phyloP scores from a whole-genome alignment of 192 early-diverging fungal genomes.

The Cetraspora pellucida region DNA sequence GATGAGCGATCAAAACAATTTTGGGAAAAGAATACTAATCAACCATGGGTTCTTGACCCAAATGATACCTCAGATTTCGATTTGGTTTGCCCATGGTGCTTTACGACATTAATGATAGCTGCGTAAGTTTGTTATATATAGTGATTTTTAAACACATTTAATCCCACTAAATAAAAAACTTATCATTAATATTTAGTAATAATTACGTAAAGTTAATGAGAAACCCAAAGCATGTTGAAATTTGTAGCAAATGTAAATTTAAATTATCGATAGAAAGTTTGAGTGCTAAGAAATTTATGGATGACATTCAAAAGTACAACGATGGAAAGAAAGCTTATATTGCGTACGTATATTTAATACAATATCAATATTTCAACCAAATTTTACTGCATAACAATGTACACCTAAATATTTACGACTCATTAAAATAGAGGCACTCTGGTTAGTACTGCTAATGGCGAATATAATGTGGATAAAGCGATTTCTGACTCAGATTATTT shows the following conservation, averaged over 20 bases:
- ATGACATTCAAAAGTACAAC: constrained; percentile 22
- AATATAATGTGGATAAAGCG: not conserved
- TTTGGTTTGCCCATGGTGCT: constrained; percentile 22
- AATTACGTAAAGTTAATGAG: constrained; percentile 17
- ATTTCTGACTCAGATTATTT: not conserved
- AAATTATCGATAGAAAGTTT: not conserved
- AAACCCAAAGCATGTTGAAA: not conserved
- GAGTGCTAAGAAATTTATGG: constrained; percentile 20
- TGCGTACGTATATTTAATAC: not conserved
- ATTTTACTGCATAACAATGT: not conserved
- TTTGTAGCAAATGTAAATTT: not conserved
- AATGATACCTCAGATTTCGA: constrained; percentile 23
- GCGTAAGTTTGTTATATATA: not conserved
- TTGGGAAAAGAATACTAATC: constrained; percentile 15
- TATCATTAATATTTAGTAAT: not conserved
- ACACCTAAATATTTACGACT: not conserved
- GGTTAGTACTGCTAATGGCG: not conserved
- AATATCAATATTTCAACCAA: not conserved
- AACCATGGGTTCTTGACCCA: constrained; percentile 30
- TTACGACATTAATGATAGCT: not conserved
- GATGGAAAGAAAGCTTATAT: not conserved
- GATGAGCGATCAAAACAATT: not conserved
- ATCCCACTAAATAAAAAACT: not conserved
- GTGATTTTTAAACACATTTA: not conserved
- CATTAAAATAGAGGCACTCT: constrained; percentile 7